Conservation (phyloP, 2,329 filamentous ascomycete species). For the Pseudopyrenochaeta lycopersici region DNA sequence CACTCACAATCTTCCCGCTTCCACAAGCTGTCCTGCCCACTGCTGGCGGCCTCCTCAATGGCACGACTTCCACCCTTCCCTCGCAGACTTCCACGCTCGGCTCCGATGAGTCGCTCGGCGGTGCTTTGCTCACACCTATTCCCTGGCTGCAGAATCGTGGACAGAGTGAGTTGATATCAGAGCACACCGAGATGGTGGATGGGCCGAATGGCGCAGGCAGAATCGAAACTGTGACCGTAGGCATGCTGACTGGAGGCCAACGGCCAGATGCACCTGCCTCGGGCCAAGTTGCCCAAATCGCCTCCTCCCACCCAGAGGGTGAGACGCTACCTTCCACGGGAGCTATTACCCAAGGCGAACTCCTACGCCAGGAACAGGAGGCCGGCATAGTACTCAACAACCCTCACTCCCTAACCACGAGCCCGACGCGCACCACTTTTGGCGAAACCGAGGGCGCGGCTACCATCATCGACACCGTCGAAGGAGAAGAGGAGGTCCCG, state of each 20-base stretch:
- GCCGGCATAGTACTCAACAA: conserved; percentile 76
- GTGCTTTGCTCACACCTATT: conserved; percentile 91
- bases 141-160: conserved; percentile 73
- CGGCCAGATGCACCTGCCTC: conserved; percentile 13
- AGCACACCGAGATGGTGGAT: conserved; percentile 81
- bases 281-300: conserved; percentile 34
- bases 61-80: conserved; percentile 57
- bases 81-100: conserved; percentile 63
- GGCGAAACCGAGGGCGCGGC: conserved; percentile 41
- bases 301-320: conserved; percentile 44
- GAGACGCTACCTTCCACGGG: conserved; percentile 48
- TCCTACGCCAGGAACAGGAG: conserved; percentile 85
- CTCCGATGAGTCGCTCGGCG: conserved; percentile 88
- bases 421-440: conserved; percentile 36
- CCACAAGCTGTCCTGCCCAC: conserved; percentile 67
- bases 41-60: conserved; percentile 67
- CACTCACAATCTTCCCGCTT: conserved; percentile 81
- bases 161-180: conserved; percentile 72
- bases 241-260: conserved; percentile 55
- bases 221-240: conserved; percentile 82
- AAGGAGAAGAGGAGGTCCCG: conserved; percentile 67
- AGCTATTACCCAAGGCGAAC: conserved; percentile 76
- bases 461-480: conserved; percentile 45
- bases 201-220: conserved; percentile 81
- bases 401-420: conserved; percentile 40